Evolutionary conservation across 345 rosid genomes (phyloP).

Genomic region (Brassica incana): DNA sequence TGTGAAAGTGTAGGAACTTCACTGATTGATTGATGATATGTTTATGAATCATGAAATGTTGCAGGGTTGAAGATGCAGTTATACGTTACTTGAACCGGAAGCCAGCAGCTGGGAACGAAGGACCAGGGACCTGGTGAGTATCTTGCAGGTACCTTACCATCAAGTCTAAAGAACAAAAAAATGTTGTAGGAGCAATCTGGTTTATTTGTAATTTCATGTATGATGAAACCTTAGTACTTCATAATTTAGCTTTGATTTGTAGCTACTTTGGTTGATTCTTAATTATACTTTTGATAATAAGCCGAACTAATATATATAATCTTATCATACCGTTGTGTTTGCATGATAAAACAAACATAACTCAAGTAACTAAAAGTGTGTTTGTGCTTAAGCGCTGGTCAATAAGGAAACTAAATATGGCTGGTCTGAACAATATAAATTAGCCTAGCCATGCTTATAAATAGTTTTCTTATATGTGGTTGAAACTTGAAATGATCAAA

Average conservation of each 20-base stretch:
- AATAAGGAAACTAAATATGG: not conserved
- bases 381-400: not conserved
- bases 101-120: constrained; percentile 85
- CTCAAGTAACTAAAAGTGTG: not conserved
- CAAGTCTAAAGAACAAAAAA: constrained; percentile 10
- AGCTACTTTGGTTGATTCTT: constrained; percentile 9
- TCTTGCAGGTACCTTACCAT: not conserved
- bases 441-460: not conserved
- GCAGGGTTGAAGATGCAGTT: constrained; percentile 98
- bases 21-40: constrained; percentile 26
- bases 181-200: not conserved
- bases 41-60: constrained; percentile 25
- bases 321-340: not conserved
- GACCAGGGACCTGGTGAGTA: constrained; percentile 74
- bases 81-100: constrained; percentile 91
- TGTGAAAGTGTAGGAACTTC: constrained; percentile 6
- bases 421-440: not conserved
- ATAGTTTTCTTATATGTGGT: constrained; percentile 21
- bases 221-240: constrained; percentile 25
- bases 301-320: not conserved
- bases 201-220: constrained; percentile 16
- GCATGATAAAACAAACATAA: not conserved
- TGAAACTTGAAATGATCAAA: constrained; percentile 12
- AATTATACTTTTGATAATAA: not conserved
- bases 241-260: constrained; percentile 18